Conservation (phyloP, 306 rosid genomes). For the Quillaja saponaria region DNA sequence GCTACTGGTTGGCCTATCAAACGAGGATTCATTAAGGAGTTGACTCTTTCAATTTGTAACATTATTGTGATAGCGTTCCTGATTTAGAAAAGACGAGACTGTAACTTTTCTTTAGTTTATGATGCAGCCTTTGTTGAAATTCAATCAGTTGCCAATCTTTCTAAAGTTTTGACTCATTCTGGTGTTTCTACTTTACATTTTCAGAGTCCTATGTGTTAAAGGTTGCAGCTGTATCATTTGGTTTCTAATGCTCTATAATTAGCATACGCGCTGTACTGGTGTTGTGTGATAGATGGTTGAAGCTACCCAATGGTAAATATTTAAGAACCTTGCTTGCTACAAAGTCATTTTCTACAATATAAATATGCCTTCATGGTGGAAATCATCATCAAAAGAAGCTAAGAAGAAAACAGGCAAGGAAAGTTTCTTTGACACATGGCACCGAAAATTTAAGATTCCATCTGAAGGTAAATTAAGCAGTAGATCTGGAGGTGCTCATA, state of each 20-base stretch:
- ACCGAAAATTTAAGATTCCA: conserved; percentile 66
- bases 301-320: conserved; percentile 35
- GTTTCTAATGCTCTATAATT: conserved; percentile 12
- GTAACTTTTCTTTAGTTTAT: not conserved
- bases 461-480: conserved; percentile 66
- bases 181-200: conserved; percentile 37
- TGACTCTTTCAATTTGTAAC: conserved; percentile 21
- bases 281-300: conserved; percentile 37
- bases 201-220: conserved; percentile 32
- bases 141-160: conserved; percentile 2
- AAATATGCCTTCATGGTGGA: conserved; percentile 89
- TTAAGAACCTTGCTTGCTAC: conserved; percentile 26
- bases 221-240: conserved; percentile 33
- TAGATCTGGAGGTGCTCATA: conserved; percentile 67
- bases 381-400: conserved; percentile 77
- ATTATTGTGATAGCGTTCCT: conserved; percentile 6
- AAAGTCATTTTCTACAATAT: conserved; percentile 33
- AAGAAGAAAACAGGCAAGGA: conserved; percentile 83
- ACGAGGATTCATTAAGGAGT: not conserved
- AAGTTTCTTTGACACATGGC: conserved; percentile 75
- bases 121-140: not conserved
- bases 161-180: conserved; percentile 31
- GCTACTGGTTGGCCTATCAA: conserved; percentile 5
- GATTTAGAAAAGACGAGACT: conserved; percentile 4
- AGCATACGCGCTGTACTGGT: not conserved